Conservation (phyloP, 2,329 filamentous ascomycete genomes). For the Colletotrichum agaves region DNA sequence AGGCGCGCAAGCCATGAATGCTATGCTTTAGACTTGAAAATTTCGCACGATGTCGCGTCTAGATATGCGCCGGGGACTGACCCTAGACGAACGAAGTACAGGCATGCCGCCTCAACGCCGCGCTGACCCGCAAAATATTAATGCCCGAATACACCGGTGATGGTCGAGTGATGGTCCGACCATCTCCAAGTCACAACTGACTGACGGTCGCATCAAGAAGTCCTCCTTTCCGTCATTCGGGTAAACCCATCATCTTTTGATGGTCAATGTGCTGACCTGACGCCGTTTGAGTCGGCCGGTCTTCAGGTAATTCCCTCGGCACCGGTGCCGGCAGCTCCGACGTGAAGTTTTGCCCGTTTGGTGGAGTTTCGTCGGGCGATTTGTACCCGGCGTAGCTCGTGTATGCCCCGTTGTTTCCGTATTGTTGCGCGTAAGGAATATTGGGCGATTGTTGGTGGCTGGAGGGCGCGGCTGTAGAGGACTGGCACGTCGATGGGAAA, state of each 20-base stretch:
- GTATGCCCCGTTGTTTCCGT: constrained; percentile 12
- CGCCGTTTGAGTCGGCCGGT: neutral
- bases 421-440: constrained; percentile 8
- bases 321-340: constrained; percentile 20
- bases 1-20: neutral
- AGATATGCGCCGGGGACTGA: neutral
- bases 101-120: constrained; percentile 1
- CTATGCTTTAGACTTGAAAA: neutral
- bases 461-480: constrained; percentile 1
- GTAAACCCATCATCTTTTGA: constrained; percentile 21
- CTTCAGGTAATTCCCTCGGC: constrained; percentile 7
- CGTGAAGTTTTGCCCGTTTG: neutral
- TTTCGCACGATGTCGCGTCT: neutral
- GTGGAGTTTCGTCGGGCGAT: neutral
- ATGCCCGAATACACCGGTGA: constrained; percentile 1
- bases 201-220: neutral
- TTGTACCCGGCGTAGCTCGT: constrained; percentile 24
- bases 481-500: constrained; percentile 8
- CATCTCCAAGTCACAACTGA: neutral
- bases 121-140: neutral
- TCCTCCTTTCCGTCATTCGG: neutral
- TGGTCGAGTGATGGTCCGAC: neutral
- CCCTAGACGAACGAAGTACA: neutral
- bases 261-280: constrained; percentile 11
- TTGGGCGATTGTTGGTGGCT: constrained; percentile 1